A percentile compares a stretch with the other conserved stretches of the same genome.
These are phyloP conservation scores for Claviceps sp. DNA, from an alignment of 2,329 filamentous ascomycete species.

Conservation along the genomic window DNA sequence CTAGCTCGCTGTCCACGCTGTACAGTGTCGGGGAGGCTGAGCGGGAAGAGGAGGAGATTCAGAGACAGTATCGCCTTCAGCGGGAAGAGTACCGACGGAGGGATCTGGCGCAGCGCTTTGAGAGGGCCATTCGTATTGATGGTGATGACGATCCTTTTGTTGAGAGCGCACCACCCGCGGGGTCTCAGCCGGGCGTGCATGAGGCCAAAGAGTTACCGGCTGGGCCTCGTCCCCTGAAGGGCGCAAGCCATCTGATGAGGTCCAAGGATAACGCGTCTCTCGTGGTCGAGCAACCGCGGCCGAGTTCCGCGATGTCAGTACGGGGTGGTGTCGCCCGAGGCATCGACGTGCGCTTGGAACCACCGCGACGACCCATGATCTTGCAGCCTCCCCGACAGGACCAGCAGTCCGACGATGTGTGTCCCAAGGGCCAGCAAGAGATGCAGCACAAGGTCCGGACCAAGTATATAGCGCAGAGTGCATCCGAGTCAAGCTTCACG, in stretches of 20 bases:
- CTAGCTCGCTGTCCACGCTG: slow-evolving; percentile 41
- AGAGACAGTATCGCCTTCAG: slow-evolving; percentile 2
- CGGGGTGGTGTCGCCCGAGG: background rate
- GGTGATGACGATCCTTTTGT: slow-evolving; percentile 20
- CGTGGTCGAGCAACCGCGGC: background rate
- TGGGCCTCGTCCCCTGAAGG: slow-evolving; percentile 9
- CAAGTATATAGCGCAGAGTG: slow-evolving; percentile 2
- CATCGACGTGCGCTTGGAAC: background rate
- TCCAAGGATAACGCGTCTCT: background rate
- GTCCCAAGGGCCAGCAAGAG: slow-evolving; percentile 7
- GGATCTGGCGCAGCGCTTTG: background rate
- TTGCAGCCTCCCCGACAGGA: slow-evolving; percentile 4
- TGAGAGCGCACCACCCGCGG: slow-evolving; percentile 7
- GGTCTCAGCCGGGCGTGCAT: background rate
- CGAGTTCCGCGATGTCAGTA: background rate
- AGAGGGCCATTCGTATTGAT: background rate
- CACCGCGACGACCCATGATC: slow-evolving; percentile 1
- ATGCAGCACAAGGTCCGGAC: background rate
- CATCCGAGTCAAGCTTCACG: slow-evolving; percentile 13
- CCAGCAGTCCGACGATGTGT: slow-evolving; percentile 7
- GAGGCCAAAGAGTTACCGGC: slow-evolving; percentile 2
- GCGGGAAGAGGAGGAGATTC: slow-evolving; percentile 13
- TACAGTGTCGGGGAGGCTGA: slow-evolving; percentile 40
- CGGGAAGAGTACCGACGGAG: background rate
- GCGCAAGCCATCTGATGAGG: slow-evolving; percentile 7